Evolutionary conservation across 2,329 filamentous ascomycete species (phyloP).

Genomic region (Aspergillus phoenicis): DNA sequence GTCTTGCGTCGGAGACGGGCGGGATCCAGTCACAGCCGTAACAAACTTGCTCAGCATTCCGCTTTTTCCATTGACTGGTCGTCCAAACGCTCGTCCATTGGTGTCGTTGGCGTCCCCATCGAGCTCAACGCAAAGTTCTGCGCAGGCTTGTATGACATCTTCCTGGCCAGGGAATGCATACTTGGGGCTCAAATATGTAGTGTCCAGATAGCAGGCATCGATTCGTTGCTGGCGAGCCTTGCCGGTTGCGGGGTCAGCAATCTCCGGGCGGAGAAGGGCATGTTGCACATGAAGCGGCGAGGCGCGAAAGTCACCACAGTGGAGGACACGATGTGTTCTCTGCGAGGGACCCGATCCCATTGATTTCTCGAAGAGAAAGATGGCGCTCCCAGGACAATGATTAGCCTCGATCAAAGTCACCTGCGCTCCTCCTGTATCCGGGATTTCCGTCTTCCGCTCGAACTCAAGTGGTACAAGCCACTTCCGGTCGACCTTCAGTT

Average conservation of each 20-base stretch:
- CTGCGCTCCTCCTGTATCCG: slow-evolving; percentile 75
- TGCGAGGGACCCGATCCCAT: slow-evolving; percentile 62
- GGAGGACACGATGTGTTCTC: slow-evolving; percentile 76
- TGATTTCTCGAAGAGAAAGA: slow-evolving; percentile 88
- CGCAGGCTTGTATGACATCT: slow-evolving; percentile 83
- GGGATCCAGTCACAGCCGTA: slow-evolving; percentile 45
- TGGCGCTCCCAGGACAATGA: slow-evolving; percentile 90
- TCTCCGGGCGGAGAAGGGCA: slow-evolving; percentile 75
- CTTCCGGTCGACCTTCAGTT: slow-evolving; percentile 80
- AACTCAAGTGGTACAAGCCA: slow-evolving; percentile 87
- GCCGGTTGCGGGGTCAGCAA: slow-evolving; percentile 69
- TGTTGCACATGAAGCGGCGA: slow-evolving; percentile 83
- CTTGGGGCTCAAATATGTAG: slow-evolving; percentile 92
- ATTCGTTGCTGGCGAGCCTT: slow-evolving; percentile 80
- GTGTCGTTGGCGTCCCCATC: slow-evolving; percentile 69
- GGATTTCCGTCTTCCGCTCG: slow-evolving; percentile 75
- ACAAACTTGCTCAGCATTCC: slow-evolving; percentile 67
- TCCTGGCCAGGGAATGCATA: slow-evolving; percentile 91
- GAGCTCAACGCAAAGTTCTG: slow-evolving; percentile 80
- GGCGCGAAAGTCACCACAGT: slow-evolving; percentile 94
- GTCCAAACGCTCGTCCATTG: slow-evolving; percentile 59
- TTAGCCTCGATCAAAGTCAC: slow-evolving; percentile 97
- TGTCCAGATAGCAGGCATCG: slow-evolving; percentile 95
- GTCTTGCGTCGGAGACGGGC: slow-evolving; percentile 28
- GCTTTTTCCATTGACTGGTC: slow-evolving; percentile 52